Evolutionary conservation across 2,329 filamentous ascomycete species (phyloP).

Genomic region (Neonectria coccinea): DNA sequence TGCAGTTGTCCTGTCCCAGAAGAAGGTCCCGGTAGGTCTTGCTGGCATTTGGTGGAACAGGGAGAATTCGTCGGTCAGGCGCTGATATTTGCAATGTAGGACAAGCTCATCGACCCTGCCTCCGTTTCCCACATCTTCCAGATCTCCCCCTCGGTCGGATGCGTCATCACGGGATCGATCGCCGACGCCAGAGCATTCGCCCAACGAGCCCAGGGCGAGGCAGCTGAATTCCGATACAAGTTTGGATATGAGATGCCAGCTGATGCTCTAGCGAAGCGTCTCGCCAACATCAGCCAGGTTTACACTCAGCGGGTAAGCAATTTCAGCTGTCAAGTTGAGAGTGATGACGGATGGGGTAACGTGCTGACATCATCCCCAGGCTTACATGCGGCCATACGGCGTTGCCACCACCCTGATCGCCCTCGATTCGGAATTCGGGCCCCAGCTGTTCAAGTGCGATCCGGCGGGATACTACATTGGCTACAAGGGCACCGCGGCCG

Average conservation of each 20-base stretch:
- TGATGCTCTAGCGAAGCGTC: conserved; percentile 93
- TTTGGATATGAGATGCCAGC: conserved; percentile 99
- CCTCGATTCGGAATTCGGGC: conserved; percentile 89
- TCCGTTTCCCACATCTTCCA: conserved; percentile 98
- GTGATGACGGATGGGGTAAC: conserved; percentile 21
- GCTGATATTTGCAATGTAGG: conserved; percentile 65
- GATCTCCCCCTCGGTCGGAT: conserved; percentile 94
- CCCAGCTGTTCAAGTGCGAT: conserved; percentile 98
- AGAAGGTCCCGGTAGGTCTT: conserved; percentile 93
- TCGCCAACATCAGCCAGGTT: conserved; percentile 99
- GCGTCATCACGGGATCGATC: conserved; percentile 98
- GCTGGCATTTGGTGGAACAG: neutral
- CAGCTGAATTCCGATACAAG: conserved; percentile 98
- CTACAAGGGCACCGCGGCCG: conserved; percentile 97
- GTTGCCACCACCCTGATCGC: conserved; percentile 96
- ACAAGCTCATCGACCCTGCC: conserved; percentile 97
- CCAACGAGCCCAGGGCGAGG: conserved; percentile 92
- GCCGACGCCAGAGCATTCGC: conserved; percentile 95
- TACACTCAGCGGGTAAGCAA: conserved; percentile 90
- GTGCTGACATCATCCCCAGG: conserved; percentile 59
- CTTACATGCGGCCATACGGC: conserved; percentile 97
- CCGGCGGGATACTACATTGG: conserved; percentile 98
- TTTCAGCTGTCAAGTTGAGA: conserved; percentile 27
- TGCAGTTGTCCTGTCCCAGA: conserved; percentile 96
- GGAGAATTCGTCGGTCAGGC: conserved; percentile 6